A percentile compares a stretch with the other conserved stretches of the same genome.
Conservation (phyloP, 148 eudicot genomes). For the Polygonum maritimum region DNA sequence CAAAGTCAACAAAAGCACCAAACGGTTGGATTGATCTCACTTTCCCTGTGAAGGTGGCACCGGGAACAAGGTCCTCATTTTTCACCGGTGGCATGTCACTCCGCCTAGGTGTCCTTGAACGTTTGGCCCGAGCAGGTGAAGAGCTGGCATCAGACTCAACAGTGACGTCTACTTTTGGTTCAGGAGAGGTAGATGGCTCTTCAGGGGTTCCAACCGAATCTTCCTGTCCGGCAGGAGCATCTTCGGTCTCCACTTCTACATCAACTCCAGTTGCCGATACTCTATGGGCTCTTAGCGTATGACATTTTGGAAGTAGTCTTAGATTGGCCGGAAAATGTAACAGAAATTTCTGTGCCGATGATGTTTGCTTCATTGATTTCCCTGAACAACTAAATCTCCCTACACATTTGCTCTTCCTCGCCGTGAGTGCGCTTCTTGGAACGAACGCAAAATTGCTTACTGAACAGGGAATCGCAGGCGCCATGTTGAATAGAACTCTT, state of each 20-base stretch:
- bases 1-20: constrained; percentile 97
- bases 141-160: constrained; percentile 28
- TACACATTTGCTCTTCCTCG: constrained; percentile 33
- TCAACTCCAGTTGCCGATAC: constrained; percentile 57
- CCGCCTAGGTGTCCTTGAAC: constrained; percentile 56
- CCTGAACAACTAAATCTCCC: constrained; percentile 34
- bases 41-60: constrained; percentile 81
- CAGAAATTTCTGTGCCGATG: constrained; percentile 31
- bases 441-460: constrained; percentile 38
- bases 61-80: constrained; percentile 77
- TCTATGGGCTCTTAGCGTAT: constrained; percentile 19
- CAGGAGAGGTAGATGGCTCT: constrained; percentile 21
- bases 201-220: constrained; percentile 26
- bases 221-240: constrained; percentile 27
- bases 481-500: constrained; percentile 34
- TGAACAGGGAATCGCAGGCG: constrained; percentile 56
- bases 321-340: constrained; percentile 38
- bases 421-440: constrained; percentile 36
- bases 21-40: constrained; percentile 82
- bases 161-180: constrained; percentile 31
- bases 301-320: constrained; percentile 44
- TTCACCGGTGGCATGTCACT: constrained; percentile 95
- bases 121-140: constrained; percentile 31
- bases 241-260: constrained; percentile 58
- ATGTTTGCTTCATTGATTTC: constrained; percentile 28